Evolutionary conservation across 1,139 yeast species (phyloP), one percentile per base, ranked within the genome.

Genomic region (Arxiozyma telluris): DNA sequence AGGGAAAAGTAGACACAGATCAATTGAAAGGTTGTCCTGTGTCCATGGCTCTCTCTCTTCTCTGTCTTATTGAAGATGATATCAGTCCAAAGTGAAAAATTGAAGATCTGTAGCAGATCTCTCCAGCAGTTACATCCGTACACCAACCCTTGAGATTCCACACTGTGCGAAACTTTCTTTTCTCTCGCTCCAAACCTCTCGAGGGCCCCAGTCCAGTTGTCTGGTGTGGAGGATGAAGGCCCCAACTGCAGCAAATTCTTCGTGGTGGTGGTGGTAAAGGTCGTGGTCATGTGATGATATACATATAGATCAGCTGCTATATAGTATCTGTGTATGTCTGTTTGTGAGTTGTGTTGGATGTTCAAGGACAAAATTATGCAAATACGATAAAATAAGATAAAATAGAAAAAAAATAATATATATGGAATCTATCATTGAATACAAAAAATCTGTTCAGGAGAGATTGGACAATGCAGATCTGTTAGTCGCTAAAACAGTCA

Each of bases 381-480:
- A 34, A 15, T 34, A 34, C 3, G 12, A n/a, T n/a, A 15, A 15
- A 34, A 34, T 12, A 34, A 18, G 23, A 15, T n/a, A 43, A 8
- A 27, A 9, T 27, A n/a, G 11, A 27, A 6, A 27, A 5, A 27
- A 27, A 27, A 17, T 25, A 25, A 44, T 4, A 25, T 25, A 25
- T 5, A 25, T 62, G 61, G 65, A 65, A 64, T 44, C 55, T 60
- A 7, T 46, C 27, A 50, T 54, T 1, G 58, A 62, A 48, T 67
- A 67, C 46, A 60, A 58, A 51, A 53, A 60, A 22, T 56, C 65
- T 9, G 56, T 67, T 12, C 57, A 62, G 49, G 62, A 62, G 34
- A 59, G 66, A 41, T 52, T 66, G 45, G 64, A 64, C 30, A 61
- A 59, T 41, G 69, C 68, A 15, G 71, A 67, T 46, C 52, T 64